phyloP scores from a whole-genome alignment of 2,329 filamentous ascomycete genomes.

The Penicillium fuscoglaucum region DNA sequence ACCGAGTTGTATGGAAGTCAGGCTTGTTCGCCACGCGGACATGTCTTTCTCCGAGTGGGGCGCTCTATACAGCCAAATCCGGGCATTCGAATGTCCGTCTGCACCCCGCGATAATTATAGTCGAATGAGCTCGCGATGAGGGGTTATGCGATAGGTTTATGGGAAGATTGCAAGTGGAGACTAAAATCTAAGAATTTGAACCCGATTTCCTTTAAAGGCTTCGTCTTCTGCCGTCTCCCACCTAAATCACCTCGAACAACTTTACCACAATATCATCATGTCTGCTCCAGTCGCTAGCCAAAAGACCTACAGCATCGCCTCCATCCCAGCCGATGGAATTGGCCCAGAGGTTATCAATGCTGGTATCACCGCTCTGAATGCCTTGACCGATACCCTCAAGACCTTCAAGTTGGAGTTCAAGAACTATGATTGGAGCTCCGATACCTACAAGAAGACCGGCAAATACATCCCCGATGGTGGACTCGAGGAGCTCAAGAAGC shows the following conservation, averaged over 20 bases:
- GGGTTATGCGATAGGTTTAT: constrained; percentile 4
- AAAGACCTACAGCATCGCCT: constrained; percentile 56
- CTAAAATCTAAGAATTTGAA: background rate
- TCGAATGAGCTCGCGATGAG: constrained; percentile 9
- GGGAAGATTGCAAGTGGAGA: background rate
- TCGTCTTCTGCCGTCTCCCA: background rate
- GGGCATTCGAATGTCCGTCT: constrained; percentile 14
- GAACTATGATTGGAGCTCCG: constrained; percentile 66
- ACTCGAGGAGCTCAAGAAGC: constrained; percentile 56
- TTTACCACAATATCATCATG: constrained; percentile 15
- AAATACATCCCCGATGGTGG: constrained; percentile 65
- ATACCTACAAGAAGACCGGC: constrained; percentile 65
- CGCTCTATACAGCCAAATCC: background rate
- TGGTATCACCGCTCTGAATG: constrained; percentile 61
- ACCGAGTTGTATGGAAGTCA: background rate
- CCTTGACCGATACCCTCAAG: constrained; percentile 45
- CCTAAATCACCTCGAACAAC: background rate
- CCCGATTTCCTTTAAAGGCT: background rate
- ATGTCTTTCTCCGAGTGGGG: constrained; percentile 18
- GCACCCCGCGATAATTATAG: constrained; percentile 6
- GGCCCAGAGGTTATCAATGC: constrained; percentile 67
- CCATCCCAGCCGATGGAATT: constrained; percentile 69
- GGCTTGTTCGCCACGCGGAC: constrained; percentile 9
- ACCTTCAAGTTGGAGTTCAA: constrained; percentile 63
- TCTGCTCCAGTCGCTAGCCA: constrained; percentile 14